Evolutionary conservation across 805 yeast genomes (phyloP), one percentile per base, ranked within the genome.

Genomic region (Candida maris): DNA sequence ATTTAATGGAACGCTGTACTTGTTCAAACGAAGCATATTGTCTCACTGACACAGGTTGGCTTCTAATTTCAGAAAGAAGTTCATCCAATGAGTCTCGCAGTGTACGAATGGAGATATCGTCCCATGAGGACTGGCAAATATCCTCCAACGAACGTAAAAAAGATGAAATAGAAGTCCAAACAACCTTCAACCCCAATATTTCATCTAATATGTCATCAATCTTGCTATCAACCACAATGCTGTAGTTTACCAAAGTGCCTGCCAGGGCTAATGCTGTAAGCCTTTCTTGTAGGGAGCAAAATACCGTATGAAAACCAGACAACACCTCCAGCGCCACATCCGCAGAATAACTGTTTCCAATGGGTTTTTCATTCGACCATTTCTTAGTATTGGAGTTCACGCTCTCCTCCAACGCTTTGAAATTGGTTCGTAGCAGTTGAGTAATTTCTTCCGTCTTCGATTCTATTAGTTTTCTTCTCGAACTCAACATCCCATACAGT

Each of bases 1-100:
- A 54, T 31, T 72, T 73, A 6, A 83, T 54, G 1, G 46, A 42
- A 6, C 52, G 54, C 43, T 77, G 78, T n/a, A 81, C 64, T 14
- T 71, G 70, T 43, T 75, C 80, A 54, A 80, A 81, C 0, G 89
- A 88, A 1, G 78, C 64, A 53, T 85, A 82, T 42, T 78, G 87
- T 5, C 85, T 67, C 18, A 81, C 67, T 12, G 72, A 66, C 0
- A 68, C 57, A 0, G 91, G 85, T 61, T 80, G 66, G 0, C 69
- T 46, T 35, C 79, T 67, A 2, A 81, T 64, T 1, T 49, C 50
- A 1, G 59, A 56, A 1, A 76, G 42, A 9, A 82, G 54, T 1
- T 66, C 73, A 15, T 82, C 86, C 12, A 85, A 57, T 8, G 62
- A 56, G 10, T 55, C 57, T 30, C 77, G 65, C 4, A 82, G 41